Evolutionary conservation across 352 stramenopile species (phyloP), one percentile per base, ranked within the genome.

Genomic region (Blastocystis sp.): DNA sequence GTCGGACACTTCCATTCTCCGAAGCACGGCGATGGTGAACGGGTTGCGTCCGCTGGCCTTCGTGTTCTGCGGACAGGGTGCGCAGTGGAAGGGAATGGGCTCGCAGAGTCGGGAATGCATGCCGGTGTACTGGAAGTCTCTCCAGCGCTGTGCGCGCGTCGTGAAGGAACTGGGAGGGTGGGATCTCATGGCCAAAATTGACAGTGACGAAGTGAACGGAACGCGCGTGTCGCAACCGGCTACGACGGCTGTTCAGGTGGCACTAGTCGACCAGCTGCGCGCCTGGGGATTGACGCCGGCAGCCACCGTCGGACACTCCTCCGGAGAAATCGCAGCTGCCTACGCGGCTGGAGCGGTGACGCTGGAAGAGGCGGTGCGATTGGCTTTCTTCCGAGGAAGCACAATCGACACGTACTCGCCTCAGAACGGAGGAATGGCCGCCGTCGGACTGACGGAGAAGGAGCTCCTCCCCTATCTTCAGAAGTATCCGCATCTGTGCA

Each of bases 221-320:
- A 85, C 79, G 11, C 65, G 63, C 14, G 46, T 87, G n/a, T 84
- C 67, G 21, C 79, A 87, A 49, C 79, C 79, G 0, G 63, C 63
- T 4, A 87, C 79, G 21, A 87, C 79, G 9, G 79, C 79, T 48
- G 69, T 87, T 63, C 79, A 87, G 32, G 29, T 87, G 21, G 79
- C 79, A 27, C 44, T 87, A 2, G 79, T 87, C 7, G 79, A 87
- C 18, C 63, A 76, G 32, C 49, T 87, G 44, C 8, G 16, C 1
- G 54, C 64, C 0, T 87, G 63, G 63, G 63, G 63, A 29, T 24
- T 87, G n/a, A 57, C 21, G 16, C 32, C 65, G 8, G n/a, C 61
- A 29, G 79, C 79, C 21, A 65, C 46, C 2, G 49, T 78, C 4
- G 79, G 79, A 0, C 79, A 87, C 49, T 84, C 61, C 27, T 76